Evolutionary conservation across 441 rosid genomes (phyloP).

Genomic region (Dalechampia spathulata): DNA sequence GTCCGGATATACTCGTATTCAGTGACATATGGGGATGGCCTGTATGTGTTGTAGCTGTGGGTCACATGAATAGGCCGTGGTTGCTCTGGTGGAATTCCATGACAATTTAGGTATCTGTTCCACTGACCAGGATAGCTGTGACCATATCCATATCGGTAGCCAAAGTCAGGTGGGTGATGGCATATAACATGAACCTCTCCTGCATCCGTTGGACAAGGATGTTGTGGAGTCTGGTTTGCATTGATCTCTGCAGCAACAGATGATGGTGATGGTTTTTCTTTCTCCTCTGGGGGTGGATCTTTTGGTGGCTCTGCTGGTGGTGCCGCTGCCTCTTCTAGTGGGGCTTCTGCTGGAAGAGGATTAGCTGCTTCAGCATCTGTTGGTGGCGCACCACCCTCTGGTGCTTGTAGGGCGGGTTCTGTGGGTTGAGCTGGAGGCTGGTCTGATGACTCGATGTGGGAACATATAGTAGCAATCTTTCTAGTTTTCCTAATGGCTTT

Average conservation of each 20-base stretch:
- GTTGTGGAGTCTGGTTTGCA: constrained; percentile 27
- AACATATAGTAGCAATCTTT: constrained; percentile 53
- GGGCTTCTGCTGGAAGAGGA: constrained; percentile 32
- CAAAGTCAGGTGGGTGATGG: constrained; percentile 41
- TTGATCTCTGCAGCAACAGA: constrained; percentile 21
- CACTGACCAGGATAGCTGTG: constrained; percentile 24
- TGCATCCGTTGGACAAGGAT: constrained; percentile 35
- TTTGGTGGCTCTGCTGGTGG: constrained; percentile 33
- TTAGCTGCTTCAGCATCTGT: constrained; percentile 34
- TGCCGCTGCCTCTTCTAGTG: constrained; percentile 30
- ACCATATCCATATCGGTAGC: constrained; percentile 30
- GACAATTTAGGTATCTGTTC: constrained; percentile 24
- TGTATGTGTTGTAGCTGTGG: constrained; percentile 57
- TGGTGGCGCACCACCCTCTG: constrained; percentile 23
- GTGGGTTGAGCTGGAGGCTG: constrained; percentile 32
- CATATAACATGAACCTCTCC: constrained; percentile 45
- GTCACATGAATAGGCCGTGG: constrained; percentile 32
- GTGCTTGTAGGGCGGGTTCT: constrained; percentile 25
- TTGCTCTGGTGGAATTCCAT: constrained; percentile 21
- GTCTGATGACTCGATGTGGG: constrained; percentile 34
- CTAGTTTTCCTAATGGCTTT: constrained; percentile 61
- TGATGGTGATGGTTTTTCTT: constrained; percentile 25
- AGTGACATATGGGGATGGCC: constrained; percentile 53
- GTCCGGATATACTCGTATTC: constrained; percentile 40
- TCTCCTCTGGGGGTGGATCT: constrained; percentile 29